Evolutionary conservation across 805 yeast species (phyloP).

Genomic region (Lipomyces starkeyi): DNA sequence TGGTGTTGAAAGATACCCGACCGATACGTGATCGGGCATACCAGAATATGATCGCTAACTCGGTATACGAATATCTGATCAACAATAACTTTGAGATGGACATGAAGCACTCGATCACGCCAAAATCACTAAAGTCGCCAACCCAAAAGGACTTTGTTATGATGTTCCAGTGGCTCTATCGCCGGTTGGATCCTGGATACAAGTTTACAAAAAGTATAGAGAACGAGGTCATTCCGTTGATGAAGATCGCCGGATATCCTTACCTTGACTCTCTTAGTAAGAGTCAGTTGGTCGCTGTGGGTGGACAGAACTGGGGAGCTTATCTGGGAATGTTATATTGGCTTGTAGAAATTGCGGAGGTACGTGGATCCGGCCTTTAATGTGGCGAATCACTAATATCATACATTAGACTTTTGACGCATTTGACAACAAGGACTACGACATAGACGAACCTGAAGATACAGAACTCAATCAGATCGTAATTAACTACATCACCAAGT

Average conservation of each 20-base stretch:
- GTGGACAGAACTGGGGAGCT: conserved; percentile 82
- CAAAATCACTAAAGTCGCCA: conserved; percentile 71
- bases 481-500: conserved; percentile 64
- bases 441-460: conserved; percentile 50
- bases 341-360: conserved; percentile 63
- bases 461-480: conserved; percentile 56
- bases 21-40: conserved; percentile 77
- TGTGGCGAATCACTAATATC: background rate
- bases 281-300: conserved; percentile 88
- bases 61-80: conserved; percentile 67
- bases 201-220: conserved; percentile 71
- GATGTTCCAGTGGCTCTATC: conserved; percentile 81
- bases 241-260: conserved; percentile 75
- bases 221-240: conserved; percentile 70
- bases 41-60: conserved; percentile 56
- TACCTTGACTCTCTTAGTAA: conserved; percentile 79
- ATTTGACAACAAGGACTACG: conserved; percentile 48
- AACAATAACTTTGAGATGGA: conserved; percentile 74
- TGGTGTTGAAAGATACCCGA: conserved; percentile 61
- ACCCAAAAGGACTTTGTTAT: conserved; percentile 84
- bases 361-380: conserved; percentile 4
- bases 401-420: conserved; percentile 49
- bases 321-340: conserved; percentile 84
- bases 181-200: conserved; percentile 79
- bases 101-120: conserved; percentile 70